Percentiles rank a stretch among this genome's conserved stretches.
These are phyloP conservation scores for Rhazya stricta DNA, from an alignment of 257 asterid species.

Conservation along the genomic window DNA sequence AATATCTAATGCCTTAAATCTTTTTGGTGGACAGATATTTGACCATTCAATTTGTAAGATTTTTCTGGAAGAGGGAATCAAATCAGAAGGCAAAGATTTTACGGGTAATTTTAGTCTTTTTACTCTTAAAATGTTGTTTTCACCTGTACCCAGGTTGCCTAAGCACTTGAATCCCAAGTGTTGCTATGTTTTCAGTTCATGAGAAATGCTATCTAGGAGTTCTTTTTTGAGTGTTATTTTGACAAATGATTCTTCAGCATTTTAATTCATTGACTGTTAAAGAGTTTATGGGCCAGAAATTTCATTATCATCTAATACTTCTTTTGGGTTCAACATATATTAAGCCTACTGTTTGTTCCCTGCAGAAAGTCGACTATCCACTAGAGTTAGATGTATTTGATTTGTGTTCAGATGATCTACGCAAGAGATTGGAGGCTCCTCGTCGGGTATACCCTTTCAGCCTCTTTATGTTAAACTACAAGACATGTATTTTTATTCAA, in stretches of 20 bases:
- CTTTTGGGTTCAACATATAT: not conserved
- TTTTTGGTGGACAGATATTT: constrained; percentile 55
- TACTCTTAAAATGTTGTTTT: constrained; percentile 2
- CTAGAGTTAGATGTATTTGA: constrained; percentile 85
- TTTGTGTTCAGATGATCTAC: constrained; percentile 88
- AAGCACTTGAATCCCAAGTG: not conserved
- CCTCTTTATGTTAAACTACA: constrained; percentile 11
- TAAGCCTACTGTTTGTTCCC: not conserved
- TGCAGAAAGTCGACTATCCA: constrained; percentile 99
- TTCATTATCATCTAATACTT: not conserved
- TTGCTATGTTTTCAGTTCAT: not conserved
- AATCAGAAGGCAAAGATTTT: constrained; percentile 97
- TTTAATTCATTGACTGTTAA: not conserved
- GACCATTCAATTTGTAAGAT: constrained; percentile 92
- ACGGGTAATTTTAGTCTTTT: constrained; percentile 54
- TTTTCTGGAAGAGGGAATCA: constrained; percentile 99
- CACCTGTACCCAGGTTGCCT: not conserved
- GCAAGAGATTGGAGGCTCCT: constrained; percentile 79
- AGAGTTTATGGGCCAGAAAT: not conserved
- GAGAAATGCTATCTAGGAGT: not conserved
- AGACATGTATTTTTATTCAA: not conserved
- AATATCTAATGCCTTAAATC: not conserved
- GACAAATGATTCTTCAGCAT: not conserved
- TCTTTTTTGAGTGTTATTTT: not conserved
- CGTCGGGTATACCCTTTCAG: constrained; percentile 54